Conservation (phyloP, 2,329 filamentous ascomycete genomes). For the Fusarium mexicanum region DNA sequence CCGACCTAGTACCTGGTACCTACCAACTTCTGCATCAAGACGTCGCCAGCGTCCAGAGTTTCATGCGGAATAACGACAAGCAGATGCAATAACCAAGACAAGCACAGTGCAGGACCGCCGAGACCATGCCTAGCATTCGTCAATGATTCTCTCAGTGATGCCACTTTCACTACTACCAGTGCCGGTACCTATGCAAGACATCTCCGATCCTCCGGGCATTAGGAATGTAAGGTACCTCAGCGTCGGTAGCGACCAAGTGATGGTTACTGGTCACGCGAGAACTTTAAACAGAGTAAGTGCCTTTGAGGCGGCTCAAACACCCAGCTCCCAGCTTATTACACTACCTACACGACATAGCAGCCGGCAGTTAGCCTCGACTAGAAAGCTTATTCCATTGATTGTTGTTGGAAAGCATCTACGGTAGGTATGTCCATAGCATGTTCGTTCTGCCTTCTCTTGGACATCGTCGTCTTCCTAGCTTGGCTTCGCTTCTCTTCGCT, state of each 20-base stretch:
- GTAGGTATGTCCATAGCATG: background rate
- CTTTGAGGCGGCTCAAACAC: background rate
- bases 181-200: background rate
- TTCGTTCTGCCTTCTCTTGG: background rate
- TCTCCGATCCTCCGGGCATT: background rate
- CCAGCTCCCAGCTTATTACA: background rate
- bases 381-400: background rate
- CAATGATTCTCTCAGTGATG: background rate
- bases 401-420: background rate
- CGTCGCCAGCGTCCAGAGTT: background rate
- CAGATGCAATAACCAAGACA: background rate
- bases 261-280: slow-evolving; percentile 3
- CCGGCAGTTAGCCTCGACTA: background rate
- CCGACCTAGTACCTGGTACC: background rate
- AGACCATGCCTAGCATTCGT: background rate
- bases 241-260: background rate
- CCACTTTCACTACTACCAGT: background rate
- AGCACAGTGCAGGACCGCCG: background rate
- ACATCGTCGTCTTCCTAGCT: background rate
- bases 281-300: background rate
- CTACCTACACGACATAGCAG: background rate
- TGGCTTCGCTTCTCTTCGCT: slow-evolving; percentile 1
- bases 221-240: background rate
- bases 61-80: background rate
- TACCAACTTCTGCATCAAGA: background rate